Conservation (phyloP, 495 filamentous ascomycete genomes). For the Lasiosphaeria ovina region DNA sequence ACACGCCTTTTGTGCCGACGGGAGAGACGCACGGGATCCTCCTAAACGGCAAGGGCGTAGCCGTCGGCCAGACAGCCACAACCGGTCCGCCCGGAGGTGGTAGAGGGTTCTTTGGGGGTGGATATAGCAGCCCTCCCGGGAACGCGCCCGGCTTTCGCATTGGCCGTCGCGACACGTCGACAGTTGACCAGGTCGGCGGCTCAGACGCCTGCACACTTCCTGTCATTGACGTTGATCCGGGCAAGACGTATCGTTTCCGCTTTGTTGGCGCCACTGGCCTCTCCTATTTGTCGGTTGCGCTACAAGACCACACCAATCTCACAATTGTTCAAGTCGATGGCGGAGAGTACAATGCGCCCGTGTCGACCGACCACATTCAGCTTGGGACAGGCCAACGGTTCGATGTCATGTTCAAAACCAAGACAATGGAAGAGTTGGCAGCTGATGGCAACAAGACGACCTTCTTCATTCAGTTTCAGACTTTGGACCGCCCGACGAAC, state of each 20-base stretch:
- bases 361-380: constrained; percentile 48
- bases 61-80: constrained; percentile 26
- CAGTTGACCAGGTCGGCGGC: constrained; percentile 20
- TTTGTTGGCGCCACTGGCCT: constrained; percentile 55
- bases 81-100: constrained; percentile 31
- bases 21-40: constrained; percentile 51
- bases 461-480: constrained; percentile 57
- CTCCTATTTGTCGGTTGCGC: constrained; percentile 46
- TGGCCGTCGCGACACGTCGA: not conserved
- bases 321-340: constrained; percentile 58
- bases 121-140: constrained; percentile 6
- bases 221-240: constrained; percentile 54
- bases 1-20: constrained; percentile 40
- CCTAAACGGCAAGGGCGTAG: constrained; percentile 47
- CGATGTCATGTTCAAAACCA: constrained; percentile 50
- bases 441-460: constrained; percentile 39
- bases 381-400: constrained; percentile 57
- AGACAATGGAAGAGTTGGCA: constrained; percentile 40
- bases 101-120: constrained; percentile 19
- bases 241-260: constrained; percentile 57
- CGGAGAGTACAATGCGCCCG: constrained; percentile 51
- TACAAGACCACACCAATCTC: constrained; percentile 51
- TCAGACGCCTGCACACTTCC: constrained; percentile 43
- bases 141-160: not conserved
- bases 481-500: constrained; percentile 43